Evolutionary conservation across 2,329 filamentous ascomycete species (phyloP), one percentile per base, ranked within the genome.

Genomic region (Fusarium phyllophilum): DNA sequence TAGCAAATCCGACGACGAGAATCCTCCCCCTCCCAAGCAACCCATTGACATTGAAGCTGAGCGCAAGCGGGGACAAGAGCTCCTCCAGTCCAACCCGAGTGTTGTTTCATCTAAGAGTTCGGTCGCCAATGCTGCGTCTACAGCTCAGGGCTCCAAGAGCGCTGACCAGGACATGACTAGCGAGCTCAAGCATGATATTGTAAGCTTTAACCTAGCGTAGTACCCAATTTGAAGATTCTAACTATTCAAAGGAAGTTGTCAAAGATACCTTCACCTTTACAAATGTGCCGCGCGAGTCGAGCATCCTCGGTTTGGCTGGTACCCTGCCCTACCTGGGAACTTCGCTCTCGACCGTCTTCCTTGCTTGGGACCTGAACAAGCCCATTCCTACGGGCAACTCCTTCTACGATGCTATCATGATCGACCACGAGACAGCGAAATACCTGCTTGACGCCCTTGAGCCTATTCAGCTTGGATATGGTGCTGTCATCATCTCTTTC

Each of bases 401-500:
- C 34, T 85, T 92, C 57, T 77, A 76, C 38, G 79, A 82, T 49
- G 38, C 75, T 26, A 80, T 95, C 62, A 80, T 95, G 67, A 83
- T 97, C 75, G 89, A 87, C 73, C 90, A 91, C 56, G 89, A 94
- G 56, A 92, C 89, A 6, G 95, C 95, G 6, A 89, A 91, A 69
- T 84, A 93, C 31, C 85, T 94, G 62, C 87, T 98, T 15, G 88
- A 92, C 74, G 82, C 94, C 22, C 86, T 97, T 36, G 95, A 97
- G 84, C 95, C 95, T 18, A 84, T 98, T 60, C 96, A 98, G 83
- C 89, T 98, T 62, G 95, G 94, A 67, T 97, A 97, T 78, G 95
- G 96, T 62, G 96, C 95, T 54, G 90, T 97, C 66, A 96, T 97
- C 78, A 93, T 97, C 77, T 97, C 95, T 34, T 98, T 97, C 87